Conservation (phyloP, 2,329 filamentous ascomycete species). For the Neopestalotiopsis sp. region DNA sequence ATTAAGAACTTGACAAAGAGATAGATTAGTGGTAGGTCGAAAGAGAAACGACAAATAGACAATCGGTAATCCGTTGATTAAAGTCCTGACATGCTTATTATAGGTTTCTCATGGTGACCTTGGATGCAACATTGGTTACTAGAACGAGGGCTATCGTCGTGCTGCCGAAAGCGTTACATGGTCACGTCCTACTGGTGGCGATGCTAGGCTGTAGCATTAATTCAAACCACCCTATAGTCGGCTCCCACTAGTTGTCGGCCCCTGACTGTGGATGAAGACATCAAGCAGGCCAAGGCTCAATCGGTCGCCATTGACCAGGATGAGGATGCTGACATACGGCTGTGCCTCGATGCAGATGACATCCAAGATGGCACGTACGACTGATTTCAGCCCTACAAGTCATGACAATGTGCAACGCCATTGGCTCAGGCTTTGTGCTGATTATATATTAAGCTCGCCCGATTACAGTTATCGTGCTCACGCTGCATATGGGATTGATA, state of each 20-base stretch:
- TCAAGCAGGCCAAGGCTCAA: not conserved
- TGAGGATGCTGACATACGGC: not conserved
- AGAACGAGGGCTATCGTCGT: not conserved
- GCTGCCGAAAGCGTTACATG: not conserved
- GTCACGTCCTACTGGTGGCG: not conserved
- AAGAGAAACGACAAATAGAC: not conserved
- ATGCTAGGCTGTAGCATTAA: constrained; percentile 1
- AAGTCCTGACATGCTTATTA: not conserved
- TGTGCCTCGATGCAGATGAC: not conserved
- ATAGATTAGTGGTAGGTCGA: not conserved
- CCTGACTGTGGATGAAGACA: not conserved
- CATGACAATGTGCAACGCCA: not conserved
- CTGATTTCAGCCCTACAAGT: not conserved
- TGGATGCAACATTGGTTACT: not conserved
- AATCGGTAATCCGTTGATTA: not conserved
- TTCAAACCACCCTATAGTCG: not conserved
- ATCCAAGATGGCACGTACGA: not conserved
- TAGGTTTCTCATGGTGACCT: not conserved
- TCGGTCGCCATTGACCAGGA: not conserved
- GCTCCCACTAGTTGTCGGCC: not conserved
- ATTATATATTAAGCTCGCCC: not conserved
- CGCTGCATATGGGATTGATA: not conserved
- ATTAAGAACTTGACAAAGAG: too few relatives aligned
- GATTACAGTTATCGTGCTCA: not conserved
- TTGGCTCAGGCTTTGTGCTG: not conserved